phyloP scores from a whole-genome alignment of 2,329 filamentous ascomycete genomes.

The Plenodomus tracheiphilus region DNA sequence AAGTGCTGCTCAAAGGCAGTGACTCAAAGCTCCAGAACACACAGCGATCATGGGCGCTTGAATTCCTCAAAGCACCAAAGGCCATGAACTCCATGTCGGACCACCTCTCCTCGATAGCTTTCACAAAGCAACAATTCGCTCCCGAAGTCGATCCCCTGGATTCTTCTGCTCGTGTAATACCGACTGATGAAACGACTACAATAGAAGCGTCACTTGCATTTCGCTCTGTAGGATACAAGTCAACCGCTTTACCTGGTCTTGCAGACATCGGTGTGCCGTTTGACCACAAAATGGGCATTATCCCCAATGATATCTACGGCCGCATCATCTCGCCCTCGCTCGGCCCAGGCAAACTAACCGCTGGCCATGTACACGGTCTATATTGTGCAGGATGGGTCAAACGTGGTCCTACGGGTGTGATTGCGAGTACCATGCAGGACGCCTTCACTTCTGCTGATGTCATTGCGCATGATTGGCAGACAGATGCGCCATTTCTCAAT shows the following conservation, averaged over 20 bases:
- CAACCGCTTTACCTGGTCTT: slow-evolving; percentile 75
- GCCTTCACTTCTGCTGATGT: slow-evolving; percentile 87
- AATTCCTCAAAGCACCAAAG: slow-evolving; percentile 80
- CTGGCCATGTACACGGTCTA: slow-evolving; percentile 66
- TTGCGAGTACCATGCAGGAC: slow-evolving; percentile 93
- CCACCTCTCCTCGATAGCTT: slow-evolving; percentile 66
- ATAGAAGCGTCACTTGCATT: slow-evolving; percentile 76
- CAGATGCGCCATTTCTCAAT: slow-evolving; percentile 53
- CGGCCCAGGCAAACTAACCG: slow-evolving; percentile 46
- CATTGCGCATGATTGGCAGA: slow-evolving; percentile 76
- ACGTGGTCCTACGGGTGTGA: slow-evolving; percentile 89
- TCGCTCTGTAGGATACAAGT: slow-evolving; percentile 93
- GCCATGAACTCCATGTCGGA: slow-evolving; percentile 62
- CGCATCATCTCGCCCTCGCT: slow-evolving; percentile 60
- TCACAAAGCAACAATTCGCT: slow-evolving; percentile 57
- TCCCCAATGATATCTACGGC: slow-evolving; percentile 80
- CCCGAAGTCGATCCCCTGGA: slow-evolving; percentile 50
- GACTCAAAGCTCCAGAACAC: slow-evolving; percentile 53
- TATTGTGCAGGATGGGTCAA: slow-evolving; percentile 99
- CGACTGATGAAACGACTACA: slow-evolving; percentile 50
- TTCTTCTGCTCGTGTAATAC: slow-evolving; percentile 55
- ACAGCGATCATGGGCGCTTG: slow-evolving; percentile 76
- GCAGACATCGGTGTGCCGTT: slow-evolving; percentile 75
- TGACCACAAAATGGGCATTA: slow-evolving; percentile 71
- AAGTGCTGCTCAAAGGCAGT: slow-evolving; percentile 79